These are phyloP conservation scores for Parasitella parasitica DNA, from an alignment of 371 early-diverging fungal species.

Conservation along the genomic window DNA sequence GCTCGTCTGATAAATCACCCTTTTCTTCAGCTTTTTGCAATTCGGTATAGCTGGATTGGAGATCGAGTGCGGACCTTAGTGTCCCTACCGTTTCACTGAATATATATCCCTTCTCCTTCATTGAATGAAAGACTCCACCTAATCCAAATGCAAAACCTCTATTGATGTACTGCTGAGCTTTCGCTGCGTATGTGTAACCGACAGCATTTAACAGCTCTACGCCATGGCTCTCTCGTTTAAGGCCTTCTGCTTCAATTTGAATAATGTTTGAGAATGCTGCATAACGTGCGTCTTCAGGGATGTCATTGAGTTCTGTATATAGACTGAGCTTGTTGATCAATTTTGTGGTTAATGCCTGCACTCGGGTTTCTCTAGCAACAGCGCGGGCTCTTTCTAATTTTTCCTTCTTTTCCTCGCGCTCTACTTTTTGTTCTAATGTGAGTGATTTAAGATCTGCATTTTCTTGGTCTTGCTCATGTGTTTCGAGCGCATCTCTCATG, in stretches of 20 bases:
- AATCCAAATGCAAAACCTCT: constrained; percentile 73
- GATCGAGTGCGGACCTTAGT: constrained; percentile 84
- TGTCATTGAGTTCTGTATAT: constrained; percentile 70
- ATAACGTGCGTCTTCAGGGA: constrained; percentile 22
- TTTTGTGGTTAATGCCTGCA: constrained; percentile 66
- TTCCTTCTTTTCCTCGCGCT: constrained; percentile 47
- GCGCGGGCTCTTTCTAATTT: constrained; percentile 41
- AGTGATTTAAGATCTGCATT: constrained; percentile 8
- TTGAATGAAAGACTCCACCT: constrained; percentile 66
- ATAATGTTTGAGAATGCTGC: constrained; percentile 70
- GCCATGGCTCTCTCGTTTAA: constrained; percentile 89
- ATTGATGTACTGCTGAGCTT: constrained; percentile 84
- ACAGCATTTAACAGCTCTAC: constrained; percentile 92
- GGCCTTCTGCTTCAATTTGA: constrained; percentile 80
- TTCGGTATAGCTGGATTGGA: constrained; percentile 85
- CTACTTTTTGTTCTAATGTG: constrained; percentile 63
- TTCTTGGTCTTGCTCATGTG: constrained; percentile 47
- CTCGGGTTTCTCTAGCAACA: constrained; percentile 66
- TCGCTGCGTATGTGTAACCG: constrained; percentile 86
- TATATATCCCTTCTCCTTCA: constrained; percentile 82
- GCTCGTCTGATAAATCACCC: constrained; percentile 61
- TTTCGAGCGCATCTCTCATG: constrained; percentile 78
- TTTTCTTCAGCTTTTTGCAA: constrained; percentile 87
- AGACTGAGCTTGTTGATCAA: constrained; percentile 69
- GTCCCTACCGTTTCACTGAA: constrained; percentile 89